phyloP scores from a whole-genome alignment of 805 yeast genomes.

The Wickerhamiella vanderwaltii region DNA sequence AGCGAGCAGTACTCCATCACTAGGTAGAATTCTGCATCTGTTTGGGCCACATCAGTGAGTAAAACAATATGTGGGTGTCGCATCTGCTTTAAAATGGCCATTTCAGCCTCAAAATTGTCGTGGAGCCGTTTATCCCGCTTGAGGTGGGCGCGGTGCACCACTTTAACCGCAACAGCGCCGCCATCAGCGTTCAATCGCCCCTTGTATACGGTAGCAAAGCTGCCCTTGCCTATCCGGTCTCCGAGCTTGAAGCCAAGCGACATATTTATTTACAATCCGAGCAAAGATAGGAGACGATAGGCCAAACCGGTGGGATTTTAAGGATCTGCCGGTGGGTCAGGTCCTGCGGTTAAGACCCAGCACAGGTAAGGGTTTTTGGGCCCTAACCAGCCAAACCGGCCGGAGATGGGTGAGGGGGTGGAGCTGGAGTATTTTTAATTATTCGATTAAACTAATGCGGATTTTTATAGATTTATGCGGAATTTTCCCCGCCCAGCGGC shows the following conservation, averaged over 20 bases:
- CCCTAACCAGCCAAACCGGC: too few relatives aligned
- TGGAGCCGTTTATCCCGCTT: conserved; percentile 58
- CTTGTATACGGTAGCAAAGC: conserved; percentile 90
- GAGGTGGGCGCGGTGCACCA: conserved; percentile 70
- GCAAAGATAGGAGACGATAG: background rate
- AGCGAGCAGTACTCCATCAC: conserved; percentile 95
- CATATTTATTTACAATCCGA: background rate
- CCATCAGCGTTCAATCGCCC: conserved; percentile 42
- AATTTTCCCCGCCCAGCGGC: too few relatives aligned
- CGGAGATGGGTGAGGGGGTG: too few relatives aligned
- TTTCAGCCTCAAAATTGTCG: conserved; percentile 87
- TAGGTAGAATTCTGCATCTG: conserved; percentile 64
- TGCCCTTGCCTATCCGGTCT: conserved; percentile 85
- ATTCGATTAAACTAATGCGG: background rate
- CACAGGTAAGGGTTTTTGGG: too few relatives aligned
- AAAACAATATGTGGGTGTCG: conserved; percentile 90
- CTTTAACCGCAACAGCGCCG: conserved; percentile 73
- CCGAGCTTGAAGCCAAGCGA: conserved; percentile 28
- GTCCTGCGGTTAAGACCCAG: too few relatives aligned
- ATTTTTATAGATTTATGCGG: too few relatives aligned
- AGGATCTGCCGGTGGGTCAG: too few relatives aligned
- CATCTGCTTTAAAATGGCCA: conserved; percentile 73
- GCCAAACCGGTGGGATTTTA: background rate
- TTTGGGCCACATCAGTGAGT: conserved; percentile 68
- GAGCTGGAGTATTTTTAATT: background rate